Conservation (phyloP, 176 grass and related monocot species). For the Cocos nucifera region DNA sequence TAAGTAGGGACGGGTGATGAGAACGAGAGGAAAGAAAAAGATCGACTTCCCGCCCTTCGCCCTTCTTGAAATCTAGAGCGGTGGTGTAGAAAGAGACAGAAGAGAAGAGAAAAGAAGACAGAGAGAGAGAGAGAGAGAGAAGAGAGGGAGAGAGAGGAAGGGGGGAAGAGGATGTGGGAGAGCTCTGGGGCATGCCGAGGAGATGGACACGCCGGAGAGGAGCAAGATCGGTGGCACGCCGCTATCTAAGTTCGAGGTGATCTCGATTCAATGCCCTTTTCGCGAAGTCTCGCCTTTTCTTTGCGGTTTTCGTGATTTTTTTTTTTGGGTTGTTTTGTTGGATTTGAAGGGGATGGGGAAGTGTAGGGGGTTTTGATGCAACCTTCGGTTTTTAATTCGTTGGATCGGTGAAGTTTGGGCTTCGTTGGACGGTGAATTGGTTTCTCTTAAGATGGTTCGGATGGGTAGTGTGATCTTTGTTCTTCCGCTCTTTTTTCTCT, state of each 20-base stretch:
- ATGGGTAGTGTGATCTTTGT: constrained; percentile 9
- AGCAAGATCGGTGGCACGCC: constrained; percentile 17
- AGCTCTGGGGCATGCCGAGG: constrained; percentile 7
- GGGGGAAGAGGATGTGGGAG: constrained; percentile 2
- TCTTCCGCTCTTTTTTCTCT: too few relatives aligned
- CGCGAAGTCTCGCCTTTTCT: background rate
- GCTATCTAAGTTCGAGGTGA: constrained; percentile 35
- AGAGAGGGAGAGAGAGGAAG: background rate
- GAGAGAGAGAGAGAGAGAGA: constrained; percentile 5
- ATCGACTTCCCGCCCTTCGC: constrained; percentile 40
- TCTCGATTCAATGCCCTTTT: background rate
- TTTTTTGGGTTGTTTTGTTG: background rate
- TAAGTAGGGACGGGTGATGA: background rate
- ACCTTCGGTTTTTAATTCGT: background rate
- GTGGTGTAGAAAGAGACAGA: constrained; percentile 22
- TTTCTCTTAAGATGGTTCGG: background rate
- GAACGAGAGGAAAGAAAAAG: constrained; percentile 3
- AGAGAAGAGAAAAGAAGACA: constrained; percentile 8
- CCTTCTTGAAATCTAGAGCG: constrained; percentile 30
- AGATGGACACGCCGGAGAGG: constrained; percentile 79
- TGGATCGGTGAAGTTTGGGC: background rate
- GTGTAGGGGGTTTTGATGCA: background rate
- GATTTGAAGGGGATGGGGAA: background rate
- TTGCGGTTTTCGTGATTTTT: background rate
- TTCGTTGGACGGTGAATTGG: background rate